Conservation (phyloP, 2,329 filamentous ascomycete genomes). For the Colletotrichum viniferum region DNA sequence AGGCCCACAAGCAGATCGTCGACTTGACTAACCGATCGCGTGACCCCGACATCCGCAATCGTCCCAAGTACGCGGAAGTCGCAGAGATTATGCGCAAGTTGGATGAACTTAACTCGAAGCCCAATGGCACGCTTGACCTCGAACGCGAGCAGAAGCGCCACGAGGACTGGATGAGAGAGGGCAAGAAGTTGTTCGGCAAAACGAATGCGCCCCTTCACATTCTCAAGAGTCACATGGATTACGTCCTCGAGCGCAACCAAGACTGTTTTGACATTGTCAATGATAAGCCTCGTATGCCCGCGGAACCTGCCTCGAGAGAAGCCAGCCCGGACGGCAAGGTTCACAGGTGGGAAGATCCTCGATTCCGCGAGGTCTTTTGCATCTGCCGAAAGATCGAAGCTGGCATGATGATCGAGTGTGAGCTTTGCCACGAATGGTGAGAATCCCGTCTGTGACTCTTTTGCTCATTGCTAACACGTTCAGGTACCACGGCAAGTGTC, state of each 20-base stretch:
- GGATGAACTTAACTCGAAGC: slow-evolving; percentile 90
- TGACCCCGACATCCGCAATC: slow-evolving; percentile 74
- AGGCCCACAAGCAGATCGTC: slow-evolving; percentile 87
- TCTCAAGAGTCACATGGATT: slow-evolving; percentile 90
- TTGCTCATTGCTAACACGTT: neutral
- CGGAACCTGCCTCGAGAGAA: slow-evolving; percentile 89
- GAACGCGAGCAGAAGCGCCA: slow-evolving; percentile 94
- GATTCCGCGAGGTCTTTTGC: slow-evolving; percentile 84
- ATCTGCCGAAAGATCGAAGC: slow-evolving; percentile 93
- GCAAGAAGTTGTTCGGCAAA: slow-evolving; percentile 97
- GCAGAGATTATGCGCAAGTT: slow-evolving; percentile 86
- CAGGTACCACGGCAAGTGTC: slow-evolving; percentile 96
- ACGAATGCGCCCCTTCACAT: slow-evolving; percentile 97
- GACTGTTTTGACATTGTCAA: slow-evolving; percentile 87
- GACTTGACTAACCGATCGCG: slow-evolving; percentile 81
- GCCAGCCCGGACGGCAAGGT: slow-evolving; percentile 61
- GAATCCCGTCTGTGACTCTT: slow-evolving; percentile 29
- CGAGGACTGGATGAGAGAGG: slow-evolving; percentile 98
- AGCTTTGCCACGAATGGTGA: slow-evolving; percentile 96
- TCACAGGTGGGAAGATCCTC: slow-evolving; percentile 65
- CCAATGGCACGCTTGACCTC: slow-evolving; percentile 86
- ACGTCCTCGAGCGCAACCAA: slow-evolving; percentile 86
- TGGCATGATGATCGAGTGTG: slow-evolving; percentile 99
- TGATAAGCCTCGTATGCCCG: slow-evolving; percentile 87
- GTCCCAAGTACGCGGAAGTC: slow-evolving; percentile 90